Base-by-base conservation (phyloP, 208 protist species). In the Leishmania tarentolae region DNA sequence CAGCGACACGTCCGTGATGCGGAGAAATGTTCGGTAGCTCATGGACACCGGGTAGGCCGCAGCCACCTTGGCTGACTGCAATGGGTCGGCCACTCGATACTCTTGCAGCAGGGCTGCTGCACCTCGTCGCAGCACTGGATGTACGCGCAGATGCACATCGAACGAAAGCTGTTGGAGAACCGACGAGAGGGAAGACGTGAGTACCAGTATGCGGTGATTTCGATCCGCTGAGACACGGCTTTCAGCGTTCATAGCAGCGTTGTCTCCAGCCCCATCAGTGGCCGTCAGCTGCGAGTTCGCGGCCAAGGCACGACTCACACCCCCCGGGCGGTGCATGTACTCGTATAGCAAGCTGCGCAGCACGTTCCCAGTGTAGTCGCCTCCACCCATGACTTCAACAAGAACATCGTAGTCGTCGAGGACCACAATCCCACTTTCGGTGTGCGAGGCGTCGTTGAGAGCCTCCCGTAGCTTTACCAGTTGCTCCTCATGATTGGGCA, bases 361-460 rank as follows among this genome's bases (percentile, higher is more conserved):
- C 71, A 73, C 75, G 68, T 53, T 77, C 31, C 63, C 52, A 28
- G 68, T 65, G 42, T 80, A 69, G 65, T 61, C 74, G 40, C 73
- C 17, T n/a, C 72, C 68, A 40, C 76, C 37, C 46, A 87, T 73
- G n/a, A 76, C 63, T 28, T 83, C 80, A 2, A 86, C 52, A 6
- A 98, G 76, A 31, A 90, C 85, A 86, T 99, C 99, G 76, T 99
- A 84, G 83, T 99, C 94, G 83, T 99, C 99, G 56, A 99, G 87
- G 24, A 99, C 95, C 37, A 99, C 94, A 0, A 99, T 81, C 56
- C 85, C 92, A 19, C 93, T 57, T 19, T 92, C 89, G 28, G 96
- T 98, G 86, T 97, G 97, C 73, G 99, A 99, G 50, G 98, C 96
- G 78, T 99, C 98, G 73, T 97, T 91, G 75, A 99, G 99, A 0